Evolutionary conservation across 2,329 filamentous ascomycete genomes (phyloP).

Genomic region (Biscogniauxia sp.): DNA sequence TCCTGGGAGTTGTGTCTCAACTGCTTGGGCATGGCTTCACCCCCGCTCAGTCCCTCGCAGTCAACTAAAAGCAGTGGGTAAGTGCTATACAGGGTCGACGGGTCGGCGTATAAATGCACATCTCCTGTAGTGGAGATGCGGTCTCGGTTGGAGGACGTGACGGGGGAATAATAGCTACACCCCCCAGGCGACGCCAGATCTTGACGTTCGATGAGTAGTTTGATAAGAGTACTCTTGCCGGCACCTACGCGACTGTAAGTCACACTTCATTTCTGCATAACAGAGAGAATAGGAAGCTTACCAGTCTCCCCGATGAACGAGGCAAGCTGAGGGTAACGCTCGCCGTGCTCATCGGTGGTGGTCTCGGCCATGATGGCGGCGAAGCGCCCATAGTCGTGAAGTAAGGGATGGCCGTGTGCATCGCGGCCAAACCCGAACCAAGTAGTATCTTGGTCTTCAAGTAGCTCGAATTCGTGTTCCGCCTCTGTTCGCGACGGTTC

Average conservation of each 20-base stretch:
- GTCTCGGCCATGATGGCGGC: slow-evolving; percentile 39
- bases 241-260: slow-evolving; percentile 30
- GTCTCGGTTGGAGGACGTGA: slow-evolving; percentile 41
- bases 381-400: slow-evolving; percentile 40
- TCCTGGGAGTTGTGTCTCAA: slow-evolving; percentile 23
- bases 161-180: slow-evolving; percentile 39
- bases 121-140: slow-evolving; percentile 48
- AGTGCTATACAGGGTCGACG: slow-evolving; percentile 36
- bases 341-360: slow-evolving; percentile 23
- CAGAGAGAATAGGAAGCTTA: slow-evolving; percentile 11
- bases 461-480: slow-evolving; percentile 31
- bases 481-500: slow-evolving; percentile 31
- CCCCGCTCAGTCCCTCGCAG: slow-evolving; percentile 51
- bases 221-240: slow-evolving; percentile 50
- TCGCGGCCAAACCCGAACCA: slow-evolving; percentile 35
- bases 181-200: slow-evolving; percentile 25
- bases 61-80: slow-evolving; percentile 48
- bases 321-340: slow-evolving; percentile 38
- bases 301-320: slow-evolving; percentile 45
- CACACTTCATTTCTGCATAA: background rate
- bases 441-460: slow-evolving; percentile 33
- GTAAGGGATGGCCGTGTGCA: slow-evolving; percentile 26
- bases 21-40: slow-evolving; percentile 38
- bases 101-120: slow-evolving; percentile 52
- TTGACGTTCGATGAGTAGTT: slow-evolving; percentile 43